These are phyloP conservation scores for Candida schatavii DNA, from an alignment of 805 yeast species.

Conservation along the genomic window DNA sequence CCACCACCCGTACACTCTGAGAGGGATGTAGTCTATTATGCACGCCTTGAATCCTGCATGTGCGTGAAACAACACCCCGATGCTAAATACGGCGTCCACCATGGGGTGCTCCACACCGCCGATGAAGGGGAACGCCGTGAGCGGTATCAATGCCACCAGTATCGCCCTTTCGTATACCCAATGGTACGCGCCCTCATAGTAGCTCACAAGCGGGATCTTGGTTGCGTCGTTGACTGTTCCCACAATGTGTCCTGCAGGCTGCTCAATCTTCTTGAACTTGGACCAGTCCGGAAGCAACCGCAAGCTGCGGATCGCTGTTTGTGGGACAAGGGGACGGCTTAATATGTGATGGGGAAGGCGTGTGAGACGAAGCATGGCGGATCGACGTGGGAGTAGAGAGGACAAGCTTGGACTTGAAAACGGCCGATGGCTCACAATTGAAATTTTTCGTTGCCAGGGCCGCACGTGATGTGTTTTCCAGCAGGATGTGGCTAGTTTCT, in stretches of 20 bases:
- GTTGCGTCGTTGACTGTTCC: constrained; percentile 95
- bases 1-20: constrained; percentile 77
- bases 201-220: constrained; percentile 58
- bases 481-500: too few species aligned
- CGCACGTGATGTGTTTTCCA: too few species aligned
- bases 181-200: constrained; percentile 80
- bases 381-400: too few species aligned
- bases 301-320: constrained; percentile 11
- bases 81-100: constrained; percentile 67
- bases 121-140: constrained; percentile 70
- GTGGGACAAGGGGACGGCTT: neutral
- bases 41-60: constrained; percentile 88
- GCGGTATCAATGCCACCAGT: constrained; percentile 71
- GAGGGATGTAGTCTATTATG: constrained; percentile 89
- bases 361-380: too few species aligned
- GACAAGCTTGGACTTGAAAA: too few species aligned
- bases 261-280: constrained; percentile 55
- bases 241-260: constrained; percentile 85
- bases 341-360: neutral
- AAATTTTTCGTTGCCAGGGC: too few species aligned
- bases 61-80: constrained; percentile 69
- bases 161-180: constrained; percentile 87
- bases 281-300: constrained; percentile 45
- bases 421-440: too few species aligned
- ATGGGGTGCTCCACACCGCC: constrained; percentile 70